Conservation (phyloP, 2,329 filamentous ascomycete species). For the Cladophialophora immunda region DNA sequence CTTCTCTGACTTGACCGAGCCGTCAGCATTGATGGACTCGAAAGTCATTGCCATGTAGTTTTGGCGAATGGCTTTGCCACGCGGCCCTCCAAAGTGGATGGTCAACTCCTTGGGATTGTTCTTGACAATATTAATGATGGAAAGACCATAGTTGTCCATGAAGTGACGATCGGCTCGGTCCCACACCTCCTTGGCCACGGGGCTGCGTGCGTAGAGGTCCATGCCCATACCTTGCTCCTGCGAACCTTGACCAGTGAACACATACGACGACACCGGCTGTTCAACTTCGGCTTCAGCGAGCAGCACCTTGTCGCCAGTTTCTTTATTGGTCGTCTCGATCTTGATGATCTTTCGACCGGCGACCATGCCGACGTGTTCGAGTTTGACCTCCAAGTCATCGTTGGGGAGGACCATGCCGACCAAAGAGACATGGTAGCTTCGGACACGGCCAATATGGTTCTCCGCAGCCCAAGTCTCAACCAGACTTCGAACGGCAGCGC, state of each 20-base stretch:
- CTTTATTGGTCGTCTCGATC: constrained; percentile 93
- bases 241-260: constrained; percentile 97
- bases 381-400: constrained; percentile 91
- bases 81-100: constrained; percentile 95
- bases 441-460: constrained; percentile 96
- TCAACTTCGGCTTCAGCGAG: constrained; percentile 96
- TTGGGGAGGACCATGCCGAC: constrained; percentile 99
- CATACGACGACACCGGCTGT: constrained; percentile 94
- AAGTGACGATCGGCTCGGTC: constrained; percentile 97
- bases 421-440: constrained; percentile 94
- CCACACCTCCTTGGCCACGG: constrained; percentile 97
- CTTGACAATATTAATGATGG: constrained; percentile 98
- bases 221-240: constrained; percentile 99
- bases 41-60: constrained; percentile 99
- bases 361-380: constrained; percentile 98
- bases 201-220: constrained; percentile 94
- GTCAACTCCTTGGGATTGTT: constrained; percentile 99
- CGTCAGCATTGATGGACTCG: constrained; percentile 93
- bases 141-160: constrained; percentile 98
- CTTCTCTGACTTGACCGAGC: constrained; percentile 95
- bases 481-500: constrained; percentile 91
- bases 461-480: constrained; percentile 99
- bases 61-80: constrained; percentile 94
- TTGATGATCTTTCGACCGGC: constrained; percentile 99
- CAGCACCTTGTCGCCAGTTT: constrained; percentile 95